Conservation (phyloP, 495 filamentous ascomycete genomes). For the Penicillium ochrochloron region DNA sequence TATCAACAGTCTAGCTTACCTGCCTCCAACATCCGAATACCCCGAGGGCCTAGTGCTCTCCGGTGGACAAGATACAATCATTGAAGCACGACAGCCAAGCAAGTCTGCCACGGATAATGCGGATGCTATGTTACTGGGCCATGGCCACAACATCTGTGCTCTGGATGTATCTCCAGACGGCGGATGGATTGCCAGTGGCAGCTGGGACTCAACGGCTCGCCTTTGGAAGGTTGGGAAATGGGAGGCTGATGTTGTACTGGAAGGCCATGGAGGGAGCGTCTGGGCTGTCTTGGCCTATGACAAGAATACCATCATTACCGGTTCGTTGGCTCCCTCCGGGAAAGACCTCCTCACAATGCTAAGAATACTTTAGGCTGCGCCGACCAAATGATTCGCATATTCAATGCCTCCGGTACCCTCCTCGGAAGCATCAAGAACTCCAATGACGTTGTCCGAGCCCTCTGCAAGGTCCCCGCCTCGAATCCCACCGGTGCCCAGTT, state of each 20-base stretch:
- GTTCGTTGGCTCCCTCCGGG: conserved; percentile 33
- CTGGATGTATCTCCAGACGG: conserved; percentile 76
- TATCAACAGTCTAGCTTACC: conserved; percentile 81
- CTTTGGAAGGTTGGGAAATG: conserved; percentile 78
- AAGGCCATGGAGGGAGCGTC: conserved; percentile 78
- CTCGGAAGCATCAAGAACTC: conserved; percentile 71
- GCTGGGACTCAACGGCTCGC: conserved; percentile 88
- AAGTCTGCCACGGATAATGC: conserved; percentile 73
- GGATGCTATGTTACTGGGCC: conserved; percentile 83
- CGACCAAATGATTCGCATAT: conserved; percentile 86
- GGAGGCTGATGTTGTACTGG: conserved; percentile 71
- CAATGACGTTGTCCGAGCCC: conserved; percentile 79
- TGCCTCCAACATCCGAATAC: conserved; percentile 68
- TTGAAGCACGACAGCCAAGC: conserved; percentile 79
- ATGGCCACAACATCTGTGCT: conserved; percentile 83
- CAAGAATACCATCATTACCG: conserved; percentile 80
- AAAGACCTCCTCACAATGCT: conserved; percentile 9
- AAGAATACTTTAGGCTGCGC: conserved; percentile 63
- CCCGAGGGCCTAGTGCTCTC: conserved; percentile 85
- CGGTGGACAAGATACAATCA: conserved; percentile 87
- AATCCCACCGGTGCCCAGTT: conserved; percentile 84
- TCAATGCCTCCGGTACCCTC: conserved; percentile 66
- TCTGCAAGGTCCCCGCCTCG: conserved; percentile 77
- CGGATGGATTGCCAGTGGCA: conserved; percentile 81
- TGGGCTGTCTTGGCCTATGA: conserved; percentile 91